Conservation (phyloP, 306 rosid genomes). For the Fragaria ananassa region DNA sequence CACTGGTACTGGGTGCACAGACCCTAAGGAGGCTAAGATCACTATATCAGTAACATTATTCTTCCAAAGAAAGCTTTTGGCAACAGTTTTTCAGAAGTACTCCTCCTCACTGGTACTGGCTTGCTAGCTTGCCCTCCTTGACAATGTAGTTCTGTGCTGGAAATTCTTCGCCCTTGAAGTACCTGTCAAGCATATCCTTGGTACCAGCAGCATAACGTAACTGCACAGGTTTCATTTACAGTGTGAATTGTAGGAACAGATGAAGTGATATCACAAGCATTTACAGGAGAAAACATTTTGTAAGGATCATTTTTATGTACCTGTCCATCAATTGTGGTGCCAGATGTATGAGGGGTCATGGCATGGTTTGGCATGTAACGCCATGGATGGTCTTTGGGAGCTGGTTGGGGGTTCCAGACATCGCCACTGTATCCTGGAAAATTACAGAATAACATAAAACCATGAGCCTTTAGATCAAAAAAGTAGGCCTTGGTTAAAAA, state of each 20-base stretch:
- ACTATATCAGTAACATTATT: not conserved
- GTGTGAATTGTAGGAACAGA: conserved; percentile 17
- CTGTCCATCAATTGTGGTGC: conserved; percentile 98
- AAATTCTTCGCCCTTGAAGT: conserved; percentile 88
- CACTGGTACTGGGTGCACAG: conserved; percentile 55
- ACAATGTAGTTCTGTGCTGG: conserved; percentile 92
- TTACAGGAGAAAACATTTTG: not conserved
- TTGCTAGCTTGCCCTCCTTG: conserved; percentile 81
- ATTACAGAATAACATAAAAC: conserved; percentile 9
- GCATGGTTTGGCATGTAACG: conserved; percentile 98
- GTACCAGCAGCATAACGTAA: conserved; percentile 86
- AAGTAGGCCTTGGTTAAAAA: not conserved
- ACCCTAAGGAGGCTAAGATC: not conserved
- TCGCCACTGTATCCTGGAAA: conserved; percentile 86
- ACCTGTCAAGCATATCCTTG: conserved; percentile 88
- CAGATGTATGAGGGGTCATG: conserved; percentile 96
- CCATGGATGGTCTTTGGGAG: conserved; percentile 99
- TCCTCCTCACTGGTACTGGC: conserved; percentile 58
- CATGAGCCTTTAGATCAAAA: not conserved
- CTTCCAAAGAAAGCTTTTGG: not conserved
- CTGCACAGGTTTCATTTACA: conserved; percentile 34
- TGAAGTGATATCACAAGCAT: not conserved
- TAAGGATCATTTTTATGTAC: conserved; percentile 29
- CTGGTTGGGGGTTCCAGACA: conserved; percentile 95
- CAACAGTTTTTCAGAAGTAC: conserved; percentile 5